Evolutionary conservation across 345 rosid genomes (phyloP).

Genomic region (Syzygium oleosum): DNA sequence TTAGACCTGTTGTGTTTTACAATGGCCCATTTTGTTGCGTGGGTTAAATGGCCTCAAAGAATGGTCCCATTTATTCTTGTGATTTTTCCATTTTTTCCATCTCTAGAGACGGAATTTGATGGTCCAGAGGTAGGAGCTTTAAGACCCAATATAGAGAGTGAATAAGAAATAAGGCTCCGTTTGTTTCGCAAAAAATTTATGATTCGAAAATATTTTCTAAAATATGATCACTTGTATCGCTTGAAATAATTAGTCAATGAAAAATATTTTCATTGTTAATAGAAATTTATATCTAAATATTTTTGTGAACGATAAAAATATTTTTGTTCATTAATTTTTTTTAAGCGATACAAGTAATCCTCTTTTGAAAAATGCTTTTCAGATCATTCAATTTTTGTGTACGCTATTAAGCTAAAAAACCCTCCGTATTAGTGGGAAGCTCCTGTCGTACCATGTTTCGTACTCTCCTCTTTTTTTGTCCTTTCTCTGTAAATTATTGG

Average conservation of each 20-base stretch:
- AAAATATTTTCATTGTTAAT: no score
- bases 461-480: background rate
- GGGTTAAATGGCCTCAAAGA: background rate
- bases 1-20: background rate
- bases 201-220: background rate
- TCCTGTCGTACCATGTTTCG: background rate
- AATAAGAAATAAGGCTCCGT: background rate
- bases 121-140: background rate
- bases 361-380: no score
- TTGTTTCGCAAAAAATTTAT: background rate
- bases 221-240: background rate
- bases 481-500: background rate
- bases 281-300: no score
- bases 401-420: background rate
- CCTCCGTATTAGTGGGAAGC: background rate
- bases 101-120: background rate
- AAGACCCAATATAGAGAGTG: background rate
- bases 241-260: background rate
- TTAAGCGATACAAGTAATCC: no score
- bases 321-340: no score
- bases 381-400: no score
- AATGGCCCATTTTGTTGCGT: background rate
- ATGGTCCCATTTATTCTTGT: background rate
- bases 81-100: background rate
- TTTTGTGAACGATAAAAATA: no score